Base-by-base conservation (phyloP, 163 green algal species). In the Chloroidium sp. region DNA sequence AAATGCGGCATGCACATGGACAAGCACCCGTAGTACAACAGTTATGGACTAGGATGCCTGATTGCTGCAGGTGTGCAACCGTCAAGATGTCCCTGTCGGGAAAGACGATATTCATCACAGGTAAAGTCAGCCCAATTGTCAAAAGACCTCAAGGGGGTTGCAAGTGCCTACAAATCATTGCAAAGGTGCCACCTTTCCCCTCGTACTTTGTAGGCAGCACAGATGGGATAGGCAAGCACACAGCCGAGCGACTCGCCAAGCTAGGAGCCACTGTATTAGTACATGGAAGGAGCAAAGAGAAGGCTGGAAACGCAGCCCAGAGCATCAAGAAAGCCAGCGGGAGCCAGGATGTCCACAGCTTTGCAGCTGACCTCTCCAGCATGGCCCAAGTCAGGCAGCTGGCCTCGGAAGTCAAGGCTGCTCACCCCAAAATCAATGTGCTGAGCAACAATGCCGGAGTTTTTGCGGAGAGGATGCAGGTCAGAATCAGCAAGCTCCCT, bases 361-460 rank as follows among this genome's bases (percentile, higher is more conserved):
- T 85, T 59, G 82, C 81, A 10, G 80, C 78, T 12, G 90, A 94
- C 78, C 74, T 94, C 62, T 86, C 90, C 14, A 81, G 60, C 3
- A 78, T 93, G 3, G 61, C 4, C 2, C 59, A 84, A 1, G 84
- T 92, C 1, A 62, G 80, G 10, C 62, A 62, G n/a, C 81, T 94
- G 68, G 85, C 90, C 14, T 69, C 78, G 0, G 76, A 86, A 0
- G 85, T 94, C 36, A 76, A 80, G n/a, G 69, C 85, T 1, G 80
- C 89, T 4, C 81, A 82, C 59, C n/a, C 59, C 0, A 60, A 58
- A 0, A 57, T 93, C 2, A 59, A 87, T 58, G 81, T 87, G 2
- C 76, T 91, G 1, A 82, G 91, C 62, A 91, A 92, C 87, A 92
- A 92, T 81, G 91, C 91, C 4, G 91, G 91, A 69, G 60, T 78